A percentile compares a stretch with the other conserved stretches of the same genome.
These are phyloP conservation scores for Collybia nuda DNA, from an alignment of 768 basidiomycete species.

Conservation along the genomic window DNA sequence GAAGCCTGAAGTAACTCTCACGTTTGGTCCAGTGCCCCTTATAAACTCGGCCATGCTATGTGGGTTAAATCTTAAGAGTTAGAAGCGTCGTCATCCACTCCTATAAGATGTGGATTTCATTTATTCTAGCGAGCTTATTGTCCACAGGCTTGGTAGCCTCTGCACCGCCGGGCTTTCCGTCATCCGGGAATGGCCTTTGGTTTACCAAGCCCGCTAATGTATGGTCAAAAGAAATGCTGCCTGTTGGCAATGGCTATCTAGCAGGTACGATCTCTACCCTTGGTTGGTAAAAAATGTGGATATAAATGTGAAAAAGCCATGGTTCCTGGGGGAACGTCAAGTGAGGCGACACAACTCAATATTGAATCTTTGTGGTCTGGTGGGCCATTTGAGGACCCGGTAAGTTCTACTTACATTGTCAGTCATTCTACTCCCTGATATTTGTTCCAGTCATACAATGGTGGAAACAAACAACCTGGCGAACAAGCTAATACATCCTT, in stretches of 20 bases:
- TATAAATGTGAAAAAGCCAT: constrained; percentile 42
- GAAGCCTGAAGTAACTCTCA: too few species aligned
- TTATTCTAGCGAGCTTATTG: too few species aligned
- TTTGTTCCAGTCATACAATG: constrained; percentile 55
- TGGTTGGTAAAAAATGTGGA: constrained; percentile 10
- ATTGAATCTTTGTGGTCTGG: constrained; percentile 78
- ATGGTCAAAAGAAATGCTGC: constrained; percentile 64
- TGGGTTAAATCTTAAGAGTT: too few species aligned
- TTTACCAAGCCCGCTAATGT: constrained; percentile 49
- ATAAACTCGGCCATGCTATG: too few species aligned
- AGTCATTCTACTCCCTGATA: neutral
- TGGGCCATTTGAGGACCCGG: constrained; percentile 66
- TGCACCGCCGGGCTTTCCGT: constrained; percentile 51
- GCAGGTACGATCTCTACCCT: constrained; percentile 39
- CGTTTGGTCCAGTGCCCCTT: too few species aligned
- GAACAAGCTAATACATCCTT: constrained; percentile 42
- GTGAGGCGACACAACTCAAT: constrained; percentile 66
- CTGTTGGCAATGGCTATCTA: constrained; percentile 73
- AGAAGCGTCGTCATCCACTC: too few species aligned
- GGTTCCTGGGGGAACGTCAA: constrained; percentile 57
- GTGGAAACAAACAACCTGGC: constrained; percentile 58
- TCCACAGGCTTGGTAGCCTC: constrained; percentile 1
- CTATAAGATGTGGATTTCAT: too few species aligned
- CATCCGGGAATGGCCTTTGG: constrained; percentile 74
- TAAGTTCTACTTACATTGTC: constrained; percentile 24